A percentile compares a stretch with the other conserved stretches of the same genome.
Evolutionary conservation across 108 stramenopile species (phyloP).

Genomic region (Nitzschia palea): DNA sequence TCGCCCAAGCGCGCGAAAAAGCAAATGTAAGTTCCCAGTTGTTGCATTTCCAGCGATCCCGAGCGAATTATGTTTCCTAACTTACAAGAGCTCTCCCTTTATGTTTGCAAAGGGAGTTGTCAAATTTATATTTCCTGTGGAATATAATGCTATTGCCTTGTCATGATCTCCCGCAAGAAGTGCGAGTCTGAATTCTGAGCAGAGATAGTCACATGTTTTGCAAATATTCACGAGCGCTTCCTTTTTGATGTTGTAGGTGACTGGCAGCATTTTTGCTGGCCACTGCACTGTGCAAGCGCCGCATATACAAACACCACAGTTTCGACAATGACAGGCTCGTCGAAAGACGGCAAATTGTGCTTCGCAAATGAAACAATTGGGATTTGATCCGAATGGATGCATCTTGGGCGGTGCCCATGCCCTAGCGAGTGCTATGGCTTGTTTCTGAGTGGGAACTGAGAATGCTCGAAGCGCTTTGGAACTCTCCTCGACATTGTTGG

Average conservation of each 20-base stretch:
- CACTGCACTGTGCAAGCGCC: slow-evolving; percentile 41
- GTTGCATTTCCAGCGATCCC: neutral
- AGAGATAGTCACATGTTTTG: slow-evolving; percentile 56
- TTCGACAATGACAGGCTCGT: slow-evolving; percentile 61
- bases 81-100: slow-evolving; percentile 66
- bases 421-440: slow-evolving; percentile 43
- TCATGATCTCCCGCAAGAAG: slow-evolving; percentile 55
- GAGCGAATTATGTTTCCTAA: neutral
- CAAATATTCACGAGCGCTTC: slow-evolving; percentile 49
- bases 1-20: neutral
- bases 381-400: slow-evolving; percentile 39
- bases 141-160: slow-evolving; percentile 49
- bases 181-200: slow-evolving; percentile 55
- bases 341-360: slow-evolving; percentile 45
- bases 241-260: slow-evolving; percentile 61
- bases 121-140: slow-evolving; percentile 54
- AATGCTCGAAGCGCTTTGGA: slow-evolving; percentile 47
- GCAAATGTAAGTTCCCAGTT: neutral
- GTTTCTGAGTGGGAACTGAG: slow-evolving; percentile 39
- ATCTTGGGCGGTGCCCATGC: slow-evolving; percentile 58
- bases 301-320: slow-evolving; percentile 66
- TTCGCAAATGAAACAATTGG: slow-evolving; percentile 49
- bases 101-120: slow-evolving; percentile 55
- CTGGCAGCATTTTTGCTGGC: slow-evolving; percentile 61
- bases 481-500: slow-evolving; percentile 43